Evolutionary conservation across 352 stramenopile species (phyloP), one percentile per base, ranked within the genome.

Genomic region (Thalassiosira livingstoniorum): DNA sequence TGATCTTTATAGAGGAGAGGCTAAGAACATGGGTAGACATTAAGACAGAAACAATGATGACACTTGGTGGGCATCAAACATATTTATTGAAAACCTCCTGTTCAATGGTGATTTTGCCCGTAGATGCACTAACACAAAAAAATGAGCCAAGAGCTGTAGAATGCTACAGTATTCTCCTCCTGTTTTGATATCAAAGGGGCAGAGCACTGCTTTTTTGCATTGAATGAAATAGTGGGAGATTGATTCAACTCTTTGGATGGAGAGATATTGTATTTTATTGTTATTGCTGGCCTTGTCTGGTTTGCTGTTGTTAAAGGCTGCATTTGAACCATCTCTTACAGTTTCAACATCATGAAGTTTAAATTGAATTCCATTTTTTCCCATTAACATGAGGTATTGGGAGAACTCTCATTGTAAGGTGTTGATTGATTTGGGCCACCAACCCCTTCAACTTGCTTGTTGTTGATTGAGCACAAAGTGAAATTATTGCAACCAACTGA

Each of bases 31-130:
- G 42, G 42, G 18, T 18, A 18, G 10, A 18, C 10, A 18, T 51
- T 18, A 18, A 51, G 18, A 10, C 18, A 18, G 42, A 51, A 10
- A 18, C 10, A 10, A 10, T 18, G 18, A 51, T 18, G 10, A 18
- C 42, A 51, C 18, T 18, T 18, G 42, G 42, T 18, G 10, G 42
- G 10, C 15, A 29, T 7, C 42, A 27, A 34, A 66, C 34, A 45
- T 66, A 66, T 27, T 66, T 42, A 45, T 66, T 42, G 29, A 66
- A 66, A 32, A 39, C 23, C 11, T 5, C 15, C n/a, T 51, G 10
- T 18, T 51, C 42, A 18, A 51, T 51, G 10, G 42, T 51, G 18
- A 51, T 51, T 10, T 18, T 51, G 10, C 10, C 10, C 18, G 42
- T 10, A 51, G 42, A 18, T 51, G 42, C 42, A 51, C 10, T 10